A percentile compares a stretch with the other conserved stretches of the same genome.
Conservation (phyloP, 1,284 basidiomycete species). For the Puccinia hordei region DNA sequence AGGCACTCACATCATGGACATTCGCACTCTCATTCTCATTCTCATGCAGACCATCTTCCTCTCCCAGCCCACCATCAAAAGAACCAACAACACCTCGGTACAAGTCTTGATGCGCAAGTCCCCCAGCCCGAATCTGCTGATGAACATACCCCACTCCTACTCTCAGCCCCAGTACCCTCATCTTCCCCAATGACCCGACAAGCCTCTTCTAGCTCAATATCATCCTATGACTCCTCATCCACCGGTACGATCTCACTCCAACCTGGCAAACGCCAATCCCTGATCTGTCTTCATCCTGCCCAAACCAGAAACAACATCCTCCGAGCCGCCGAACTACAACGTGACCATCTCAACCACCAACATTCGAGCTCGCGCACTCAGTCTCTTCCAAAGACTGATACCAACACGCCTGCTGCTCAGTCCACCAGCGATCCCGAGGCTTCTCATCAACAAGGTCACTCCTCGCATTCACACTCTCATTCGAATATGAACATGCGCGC, state of each 20-base stretch:
- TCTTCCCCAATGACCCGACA: not conserved
- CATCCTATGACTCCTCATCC: conserved; percentile 8
- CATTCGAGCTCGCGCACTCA: conserved; percentile 32
- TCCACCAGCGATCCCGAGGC: conserved; percentile 52
- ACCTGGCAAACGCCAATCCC: not conserved
- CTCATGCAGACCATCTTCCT: conserved; percentile 13
- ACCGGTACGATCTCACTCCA: not conserved
- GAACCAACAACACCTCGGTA: not conserved
- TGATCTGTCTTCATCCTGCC: conserved; percentile 38
- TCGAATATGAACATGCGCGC: conserved; percentile 63
- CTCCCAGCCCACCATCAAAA: not conserved
- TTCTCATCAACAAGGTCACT: conserved; percentile 49
- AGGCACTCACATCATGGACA: conserved; percentile 15
- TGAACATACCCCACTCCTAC: conserved; percentile 32
- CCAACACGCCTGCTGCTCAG: conserved; percentile 55
- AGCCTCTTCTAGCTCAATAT: conserved; percentile 26
- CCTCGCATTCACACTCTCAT: conserved; percentile 28
- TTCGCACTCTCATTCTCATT: conserved; percentile 49
- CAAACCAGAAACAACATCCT: conserved; percentile 45
- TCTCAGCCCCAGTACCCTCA: not conserved
- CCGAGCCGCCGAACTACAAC: conserved; percentile 52
- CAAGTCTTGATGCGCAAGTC: not conserved
- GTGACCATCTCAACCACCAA: conserved; percentile 57
- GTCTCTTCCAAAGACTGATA: conserved; percentile 62
- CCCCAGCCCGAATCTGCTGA: not conserved